These are phyloP conservation scores for Acarospora socialis DNA, from an alignment of 2,329 filamentous ascomycete genomes.

Conservation along the genomic window DNA sequence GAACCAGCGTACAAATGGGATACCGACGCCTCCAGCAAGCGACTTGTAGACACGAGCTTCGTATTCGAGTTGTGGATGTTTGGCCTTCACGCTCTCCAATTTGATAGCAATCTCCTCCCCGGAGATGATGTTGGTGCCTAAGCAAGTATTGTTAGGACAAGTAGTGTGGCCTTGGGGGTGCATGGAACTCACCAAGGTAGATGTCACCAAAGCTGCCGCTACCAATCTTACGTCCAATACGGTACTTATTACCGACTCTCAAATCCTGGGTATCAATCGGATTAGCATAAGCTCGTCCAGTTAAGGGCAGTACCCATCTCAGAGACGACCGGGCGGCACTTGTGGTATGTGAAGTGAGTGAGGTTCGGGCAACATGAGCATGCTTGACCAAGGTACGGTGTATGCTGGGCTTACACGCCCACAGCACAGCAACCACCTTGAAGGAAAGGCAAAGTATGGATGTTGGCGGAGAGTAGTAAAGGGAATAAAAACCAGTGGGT, in stretches of 20 bases:
- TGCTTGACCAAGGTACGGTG: too few relatives aligned
- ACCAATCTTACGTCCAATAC: conserved; percentile 97
- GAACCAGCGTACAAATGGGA: conserved; percentile 98
- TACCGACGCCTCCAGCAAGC: conserved; percentile 90
- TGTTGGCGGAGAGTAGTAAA: conserved; percentile 1
- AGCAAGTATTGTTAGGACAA: conserved; percentile 5
- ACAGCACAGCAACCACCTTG: too few relatives aligned
- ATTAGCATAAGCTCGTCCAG: conserved; percentile 1
- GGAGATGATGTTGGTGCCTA: conserved; percentile 97
- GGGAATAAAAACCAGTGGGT: conserved; percentile 1
- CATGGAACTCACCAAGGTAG: conserved; percentile 53
- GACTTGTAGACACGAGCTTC: conserved; percentile 40
- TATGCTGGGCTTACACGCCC: too few relatives aligned
- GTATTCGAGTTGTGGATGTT: too few relatives aligned
- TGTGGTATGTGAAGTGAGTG: too few relatives aligned
- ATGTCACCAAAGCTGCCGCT: conserved; percentile 97
- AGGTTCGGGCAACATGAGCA: too few relatives aligned
- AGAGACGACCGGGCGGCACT: too few relatives aligned
- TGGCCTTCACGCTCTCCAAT: too few relatives aligned
- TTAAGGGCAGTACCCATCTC: not conserved
- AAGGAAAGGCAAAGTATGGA: too few relatives aligned
- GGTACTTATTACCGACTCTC: conserved; percentile 98
- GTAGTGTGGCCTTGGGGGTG: too few relatives aligned
- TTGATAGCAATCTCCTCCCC: conserved; percentile 99
- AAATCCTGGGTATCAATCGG: conserved; percentile 55